A percentile compares a stretch with the other conserved stretches of the same genome.
These are phyloP conservation scores for Thielaviopsis musarum DNA, from an alignment of 2,329 filamentous ascomycete species.

Conservation along the genomic window DNA sequence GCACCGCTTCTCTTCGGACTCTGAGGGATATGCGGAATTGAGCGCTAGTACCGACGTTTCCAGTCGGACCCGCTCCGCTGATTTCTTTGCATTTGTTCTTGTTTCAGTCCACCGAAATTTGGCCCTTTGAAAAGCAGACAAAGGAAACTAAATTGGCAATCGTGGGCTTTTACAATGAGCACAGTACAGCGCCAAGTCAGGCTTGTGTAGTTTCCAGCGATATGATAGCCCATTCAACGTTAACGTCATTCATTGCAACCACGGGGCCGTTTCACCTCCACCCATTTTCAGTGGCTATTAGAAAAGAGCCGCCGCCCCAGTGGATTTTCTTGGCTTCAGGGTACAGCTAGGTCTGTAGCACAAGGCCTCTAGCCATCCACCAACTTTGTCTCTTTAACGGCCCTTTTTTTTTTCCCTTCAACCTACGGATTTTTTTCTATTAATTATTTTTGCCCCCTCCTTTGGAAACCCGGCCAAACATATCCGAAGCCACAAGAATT, in stretches of 20 bases:
- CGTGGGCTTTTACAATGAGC: too few species aligned
- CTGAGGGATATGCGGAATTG: neutral
- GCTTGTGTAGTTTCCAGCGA: too few species aligned
- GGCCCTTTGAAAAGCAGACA: neutral
- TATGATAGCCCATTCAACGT: too few species aligned
- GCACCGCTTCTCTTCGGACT: conserved; percentile 2
- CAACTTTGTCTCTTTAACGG: neutral
- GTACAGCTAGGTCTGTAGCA: neutral
- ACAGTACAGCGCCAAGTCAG: too few species aligned
- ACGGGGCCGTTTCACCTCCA: neutral
- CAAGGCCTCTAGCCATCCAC: neutral
- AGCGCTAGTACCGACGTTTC: neutral
- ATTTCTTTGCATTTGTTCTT: neutral
- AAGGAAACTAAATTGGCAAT: neutral
- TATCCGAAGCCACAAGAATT: neutral
- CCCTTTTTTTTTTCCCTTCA: neutral
- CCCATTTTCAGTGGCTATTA: neutral
- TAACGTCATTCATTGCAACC: too few species aligned
- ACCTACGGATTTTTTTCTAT: neutral
- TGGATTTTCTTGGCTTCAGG: neutral
- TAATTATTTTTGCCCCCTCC: neutral
- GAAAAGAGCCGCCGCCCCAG: neutral
- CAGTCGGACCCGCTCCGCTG: neutral
- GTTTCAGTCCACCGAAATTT: neutral
- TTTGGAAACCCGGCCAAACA: neutral